Evolutionary conservation across 305 asterid genomes (phyloP).

Genomic region (Solanum aculeatissimum): DNA sequence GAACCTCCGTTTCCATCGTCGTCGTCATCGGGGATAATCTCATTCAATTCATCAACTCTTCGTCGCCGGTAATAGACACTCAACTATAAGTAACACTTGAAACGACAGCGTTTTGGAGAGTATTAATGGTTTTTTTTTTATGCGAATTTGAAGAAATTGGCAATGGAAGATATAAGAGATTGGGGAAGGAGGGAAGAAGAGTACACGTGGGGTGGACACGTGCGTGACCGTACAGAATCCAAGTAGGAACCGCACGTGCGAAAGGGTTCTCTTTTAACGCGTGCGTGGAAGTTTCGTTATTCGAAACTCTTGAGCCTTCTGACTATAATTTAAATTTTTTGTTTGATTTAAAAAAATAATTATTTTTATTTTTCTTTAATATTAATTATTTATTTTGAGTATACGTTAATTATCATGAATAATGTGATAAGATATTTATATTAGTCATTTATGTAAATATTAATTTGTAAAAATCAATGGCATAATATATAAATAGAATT

Average conservation of each 20-base stretch:
- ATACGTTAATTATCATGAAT: no score
- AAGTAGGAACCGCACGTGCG: slow-evolving; percentile 50
- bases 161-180: background rate
- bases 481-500: no score
- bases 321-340: no score
- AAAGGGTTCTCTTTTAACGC: slow-evolving; percentile 34
- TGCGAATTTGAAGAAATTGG: background rate
- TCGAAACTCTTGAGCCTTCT: background rate
- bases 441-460: no score
- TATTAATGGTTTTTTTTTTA: background rate
- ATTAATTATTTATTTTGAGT: no score
- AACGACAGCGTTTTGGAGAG: slow-evolving; percentile 16
- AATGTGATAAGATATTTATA: no score
- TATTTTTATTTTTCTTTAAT: no score
- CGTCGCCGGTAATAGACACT: background rate
- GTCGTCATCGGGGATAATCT: background rate
- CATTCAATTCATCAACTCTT: background rate
- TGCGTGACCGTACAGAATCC: slow-evolving; percentile 37
- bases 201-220: slow-evolving; percentile 30
- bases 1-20: slow-evolving; percentile 43
- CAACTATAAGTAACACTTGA: background rate
- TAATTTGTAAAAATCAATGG: no score
- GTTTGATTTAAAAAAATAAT: no score
- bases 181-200: slow-evolving; percentile 9
- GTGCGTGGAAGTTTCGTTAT: slow-evolving; percentile 35